Conservation (phyloP, 1,139 yeast species). For the Meyerozyma sp. region DNA sequence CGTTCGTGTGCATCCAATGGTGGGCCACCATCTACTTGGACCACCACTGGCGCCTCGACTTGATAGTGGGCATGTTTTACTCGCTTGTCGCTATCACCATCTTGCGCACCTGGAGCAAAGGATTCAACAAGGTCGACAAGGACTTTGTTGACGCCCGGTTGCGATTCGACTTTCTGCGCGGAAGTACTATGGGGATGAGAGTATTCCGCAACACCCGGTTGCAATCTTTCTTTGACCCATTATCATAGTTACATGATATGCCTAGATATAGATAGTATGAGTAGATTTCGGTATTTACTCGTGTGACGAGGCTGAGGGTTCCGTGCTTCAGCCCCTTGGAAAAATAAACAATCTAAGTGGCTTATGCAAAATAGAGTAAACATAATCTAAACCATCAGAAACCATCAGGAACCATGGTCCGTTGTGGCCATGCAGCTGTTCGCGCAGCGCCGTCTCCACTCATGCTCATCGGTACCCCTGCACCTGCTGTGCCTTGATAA, state of each 20-base stretch:
- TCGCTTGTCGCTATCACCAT: slow-evolving; percentile 40
- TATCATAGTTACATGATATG: slow-evolving; percentile 6
- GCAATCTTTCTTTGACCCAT: slow-evolving; percentile 51
- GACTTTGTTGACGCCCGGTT: slow-evolving; percentile 27
- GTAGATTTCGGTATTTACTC: too few relatives aligned
- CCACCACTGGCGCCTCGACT: slow-evolving; percentile 66
- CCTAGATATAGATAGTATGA: too few relatives aligned
- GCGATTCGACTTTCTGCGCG: slow-evolving; percentile 22
- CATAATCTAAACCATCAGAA: too few relatives aligned
- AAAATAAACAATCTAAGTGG: too few relatives aligned
- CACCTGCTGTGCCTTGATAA: background rate
- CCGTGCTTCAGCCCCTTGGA: too few relatives aligned
- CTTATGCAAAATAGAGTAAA: too few relatives aligned
- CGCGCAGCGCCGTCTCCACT: too few relatives aligned
- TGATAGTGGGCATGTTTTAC: slow-evolving; percentile 48
- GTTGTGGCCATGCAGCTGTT: too few relatives aligned
- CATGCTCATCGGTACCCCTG: background rate
- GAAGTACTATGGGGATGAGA: slow-evolving; percentile 54
- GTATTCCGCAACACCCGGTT: slow-evolving; percentile 42
- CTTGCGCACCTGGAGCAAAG: slow-evolving; percentile 18
- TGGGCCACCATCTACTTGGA: slow-evolving; percentile 73
- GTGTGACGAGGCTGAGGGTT: too few relatives aligned
- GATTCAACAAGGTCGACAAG: slow-evolving; percentile 19
- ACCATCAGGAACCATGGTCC: too few relatives aligned
- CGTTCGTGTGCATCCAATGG: slow-evolving; percentile 53